These are phyloP conservation scores for Melanomma pulvis-pyrius DNA, from an alignment of 495 filamentous ascomycete species.

Conservation along the genomic window DNA sequence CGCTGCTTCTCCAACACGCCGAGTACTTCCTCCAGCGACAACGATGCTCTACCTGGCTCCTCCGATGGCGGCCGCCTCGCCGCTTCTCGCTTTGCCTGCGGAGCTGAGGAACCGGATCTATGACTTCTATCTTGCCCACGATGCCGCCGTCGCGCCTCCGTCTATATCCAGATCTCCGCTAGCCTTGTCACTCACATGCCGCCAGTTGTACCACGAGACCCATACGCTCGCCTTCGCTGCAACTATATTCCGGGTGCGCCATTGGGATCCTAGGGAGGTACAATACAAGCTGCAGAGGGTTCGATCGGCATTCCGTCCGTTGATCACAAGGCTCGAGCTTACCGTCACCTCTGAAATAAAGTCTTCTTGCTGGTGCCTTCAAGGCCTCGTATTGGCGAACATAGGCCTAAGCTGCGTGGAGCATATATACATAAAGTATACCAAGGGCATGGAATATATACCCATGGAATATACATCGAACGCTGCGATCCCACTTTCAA, in stretches of 20 bases:
- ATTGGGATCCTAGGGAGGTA: not conserved
- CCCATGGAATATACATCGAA: not conserved
- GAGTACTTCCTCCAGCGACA: not conserved
- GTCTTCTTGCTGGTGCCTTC: not conserved
- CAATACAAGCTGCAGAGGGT: not conserved
- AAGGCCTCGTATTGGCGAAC: conserved; percentile 12
- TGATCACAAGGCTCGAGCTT: conserved; percentile 19
- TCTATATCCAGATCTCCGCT: conserved; percentile 19
- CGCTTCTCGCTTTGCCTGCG: conserved; percentile 13
- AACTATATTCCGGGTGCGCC: conserved; percentile 12
- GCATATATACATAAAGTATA: conserved; percentile 17
- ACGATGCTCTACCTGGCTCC: not conserved
- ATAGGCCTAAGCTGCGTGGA: conserved; percentile 20
- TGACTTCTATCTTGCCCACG: conserved; percentile 16
- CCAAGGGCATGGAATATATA: not conserved
- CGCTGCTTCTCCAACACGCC: not conserved
- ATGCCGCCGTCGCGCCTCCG: conserved; percentile 1
- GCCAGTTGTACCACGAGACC: conserved; percentile 20
- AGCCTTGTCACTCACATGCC: conserved; percentile 21
- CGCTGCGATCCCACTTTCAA: not conserved
- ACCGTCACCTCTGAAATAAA: conserved; percentile 1
- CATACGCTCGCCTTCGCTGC: conserved; percentile 10
- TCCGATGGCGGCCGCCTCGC: conserved; percentile 1
- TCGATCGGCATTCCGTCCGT: not conserved
- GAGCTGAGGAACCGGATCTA: conserved; percentile 23